These are phyloP conservation scores for Calonectria naviculata DNA, from an alignment of 2,329 filamentous ascomycete species.

Conservation along the genomic window DNA sequence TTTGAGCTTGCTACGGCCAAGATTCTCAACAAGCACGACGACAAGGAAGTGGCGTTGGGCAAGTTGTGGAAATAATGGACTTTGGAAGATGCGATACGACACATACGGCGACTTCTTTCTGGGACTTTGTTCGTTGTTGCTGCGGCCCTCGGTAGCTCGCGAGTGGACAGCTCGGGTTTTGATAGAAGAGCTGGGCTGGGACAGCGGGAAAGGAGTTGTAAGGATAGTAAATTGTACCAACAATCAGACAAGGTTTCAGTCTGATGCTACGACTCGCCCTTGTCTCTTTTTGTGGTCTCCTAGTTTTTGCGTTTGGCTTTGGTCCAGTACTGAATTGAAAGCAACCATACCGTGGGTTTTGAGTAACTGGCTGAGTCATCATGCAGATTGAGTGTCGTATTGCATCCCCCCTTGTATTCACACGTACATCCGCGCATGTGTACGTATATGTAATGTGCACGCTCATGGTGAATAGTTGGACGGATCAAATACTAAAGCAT, in stretches of 20 bases:
- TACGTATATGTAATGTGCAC: background rate
- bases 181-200: conserved; percentile 41
- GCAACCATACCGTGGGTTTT: background rate
- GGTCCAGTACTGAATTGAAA: background rate
- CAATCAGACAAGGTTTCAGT: conserved; percentile 31
- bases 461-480: background rate
- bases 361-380: background rate
- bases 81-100: conserved; percentile 28
- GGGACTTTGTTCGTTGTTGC: conserved; percentile 35
- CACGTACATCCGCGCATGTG: background rate
- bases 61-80: conserved; percentile 74
- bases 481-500: background rate
- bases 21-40: conserved; percentile 99
- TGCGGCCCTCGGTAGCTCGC: conserved; percentile 33
- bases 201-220: conserved; percentile 45
- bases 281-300: background rate
- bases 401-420: background rate
- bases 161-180: conserved; percentile 31
- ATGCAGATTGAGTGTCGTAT: background rate
- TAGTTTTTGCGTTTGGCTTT: background rate
- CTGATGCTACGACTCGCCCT: background rate
- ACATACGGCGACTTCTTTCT: conserved; percentile 27
- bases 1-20: conserved; percentile 99
- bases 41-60: conserved; percentile 92
- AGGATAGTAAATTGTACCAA: conserved; percentile 49